phyloP scores from a whole-genome alignment of 2,329 filamentous ascomycete genomes.

The Didymella keratinophila region DNA sequence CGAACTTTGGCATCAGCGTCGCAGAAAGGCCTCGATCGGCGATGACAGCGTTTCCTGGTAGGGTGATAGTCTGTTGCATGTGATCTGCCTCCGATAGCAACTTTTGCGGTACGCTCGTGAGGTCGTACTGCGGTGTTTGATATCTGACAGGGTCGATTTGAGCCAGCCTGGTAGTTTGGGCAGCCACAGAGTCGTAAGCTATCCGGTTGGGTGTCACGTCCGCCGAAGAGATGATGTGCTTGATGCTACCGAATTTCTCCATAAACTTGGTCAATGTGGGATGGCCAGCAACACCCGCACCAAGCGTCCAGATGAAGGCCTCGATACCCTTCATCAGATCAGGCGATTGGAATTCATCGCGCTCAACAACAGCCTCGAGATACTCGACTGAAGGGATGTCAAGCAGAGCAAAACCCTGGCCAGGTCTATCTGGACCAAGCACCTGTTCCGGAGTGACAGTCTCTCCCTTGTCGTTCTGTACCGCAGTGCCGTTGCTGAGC shows the following conservation, averaged over 20 bases:
- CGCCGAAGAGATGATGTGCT: constrained; percentile 79
- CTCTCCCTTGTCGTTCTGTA: constrained; percentile 69
- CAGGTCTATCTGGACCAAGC: constrained; percentile 70
- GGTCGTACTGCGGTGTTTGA: constrained; percentile 71
- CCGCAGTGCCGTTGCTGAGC: constrained; percentile 69
- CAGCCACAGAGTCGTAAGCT: constrained; percentile 70
- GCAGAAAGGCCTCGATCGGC: constrained; percentile 55
- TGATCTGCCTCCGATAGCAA: neutral
- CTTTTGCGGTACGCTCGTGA: constrained; percentile 54
- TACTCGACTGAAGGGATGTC: constrained; percentile 78
- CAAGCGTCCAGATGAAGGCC: constrained; percentile 83
- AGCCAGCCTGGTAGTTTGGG: constrained; percentile 72
- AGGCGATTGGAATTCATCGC: constrained; percentile 74
- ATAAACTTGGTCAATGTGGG: constrained; percentile 74
- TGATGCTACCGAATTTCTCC: constrained; percentile 63
- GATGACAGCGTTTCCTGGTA: constrained; percentile 31
- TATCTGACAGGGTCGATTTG: constrained; percentile 79
- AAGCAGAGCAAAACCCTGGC: constrained; percentile 78
- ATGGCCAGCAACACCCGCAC: constrained; percentile 70
- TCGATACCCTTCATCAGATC: constrained; percentile 72
- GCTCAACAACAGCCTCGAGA: constrained; percentile 71
- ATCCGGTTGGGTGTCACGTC: constrained; percentile 81
- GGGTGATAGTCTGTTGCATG: constrained; percentile 35
- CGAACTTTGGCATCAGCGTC: constrained; percentile 57
- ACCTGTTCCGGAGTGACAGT: constrained; percentile 88